These are phyloP conservation scores for Albizia julibrissin DNA, from an alignment of 306 rosid genomes.

Conservation along the genomic window DNA sequence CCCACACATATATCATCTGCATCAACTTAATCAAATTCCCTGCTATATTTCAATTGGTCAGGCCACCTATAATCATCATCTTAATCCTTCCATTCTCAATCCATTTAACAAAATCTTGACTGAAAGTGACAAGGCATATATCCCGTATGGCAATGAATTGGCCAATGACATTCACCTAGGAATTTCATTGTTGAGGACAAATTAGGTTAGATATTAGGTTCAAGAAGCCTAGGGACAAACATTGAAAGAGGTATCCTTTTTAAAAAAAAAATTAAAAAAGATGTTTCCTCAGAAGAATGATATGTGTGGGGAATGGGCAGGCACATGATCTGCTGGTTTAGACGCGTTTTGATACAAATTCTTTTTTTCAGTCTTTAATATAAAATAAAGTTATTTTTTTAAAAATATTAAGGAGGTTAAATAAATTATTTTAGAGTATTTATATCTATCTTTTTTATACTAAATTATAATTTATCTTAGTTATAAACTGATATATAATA, in stretches of 20 bases:
- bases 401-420: too few relatives aligned
- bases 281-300: constrained; percentile 8
- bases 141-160: neutral
- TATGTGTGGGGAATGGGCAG: constrained; percentile 48
- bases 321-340: constrained; percentile 59
- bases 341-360: constrained; percentile 28
- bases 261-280: too few relatives aligned
- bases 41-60: neutral
- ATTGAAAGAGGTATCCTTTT: neutral
- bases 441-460: too few relatives aligned
- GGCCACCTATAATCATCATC: neutral
- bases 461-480: too few relatives aligned
- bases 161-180: neutral
- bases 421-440: too few relatives aligned
- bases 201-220: neutral
- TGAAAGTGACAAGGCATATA: neutral
- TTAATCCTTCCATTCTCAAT: neutral
- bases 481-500: too few relatives aligned
- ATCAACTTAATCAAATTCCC: neutral
- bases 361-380: too few relatives aligned
- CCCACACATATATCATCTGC: neutral
- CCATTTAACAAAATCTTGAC: neutral
- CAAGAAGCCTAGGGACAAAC: neutral
- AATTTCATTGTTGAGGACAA: neutral
- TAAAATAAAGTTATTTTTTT: too few relatives aligned